Evolutionary conservation across 108 stramenopile species (phyloP).

Genomic region (Nitzschia palea): DNA sequence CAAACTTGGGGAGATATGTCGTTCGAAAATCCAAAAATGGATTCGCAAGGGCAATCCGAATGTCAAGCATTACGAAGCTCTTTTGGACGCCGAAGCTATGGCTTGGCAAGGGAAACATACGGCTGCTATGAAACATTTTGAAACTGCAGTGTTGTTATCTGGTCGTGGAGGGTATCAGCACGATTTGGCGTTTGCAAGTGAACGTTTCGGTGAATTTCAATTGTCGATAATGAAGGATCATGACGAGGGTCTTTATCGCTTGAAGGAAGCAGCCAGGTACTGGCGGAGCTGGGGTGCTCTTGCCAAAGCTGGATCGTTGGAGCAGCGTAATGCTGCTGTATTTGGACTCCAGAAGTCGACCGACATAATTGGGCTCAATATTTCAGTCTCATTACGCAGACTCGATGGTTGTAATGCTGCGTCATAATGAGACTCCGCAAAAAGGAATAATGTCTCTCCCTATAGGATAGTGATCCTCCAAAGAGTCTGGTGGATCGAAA

Average conservation of each 20-base stretch:
- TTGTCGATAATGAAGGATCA: not conserved
- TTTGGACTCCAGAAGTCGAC: no score
- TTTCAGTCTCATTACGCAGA: no score
- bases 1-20: no score
- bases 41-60: constrained; percentile 26
- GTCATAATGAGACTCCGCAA: no score
- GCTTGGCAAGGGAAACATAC: not conserved
- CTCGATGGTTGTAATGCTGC: no score
- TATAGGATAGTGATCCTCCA: no score
- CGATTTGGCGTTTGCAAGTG: constrained; percentile 10
- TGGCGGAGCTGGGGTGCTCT: constrained; percentile 14
- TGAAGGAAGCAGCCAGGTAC: not conserved
- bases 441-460: no score
- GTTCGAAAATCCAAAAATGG: no score
- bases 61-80: constrained; percentile 3
- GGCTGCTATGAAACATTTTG: not conserved
- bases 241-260: not conserved
- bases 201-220: constrained; percentile 12
- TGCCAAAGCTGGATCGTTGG: not conserved
- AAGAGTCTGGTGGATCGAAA: no score
- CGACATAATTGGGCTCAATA: no score
- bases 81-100: constrained; percentile 3
- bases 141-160: not conserved
- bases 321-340: no score
- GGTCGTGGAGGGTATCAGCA: constrained; percentile 2